Conservation (phyloP, 2,329 filamentous ascomycete genomes). For the Fusarium verticillioides region DNA sequence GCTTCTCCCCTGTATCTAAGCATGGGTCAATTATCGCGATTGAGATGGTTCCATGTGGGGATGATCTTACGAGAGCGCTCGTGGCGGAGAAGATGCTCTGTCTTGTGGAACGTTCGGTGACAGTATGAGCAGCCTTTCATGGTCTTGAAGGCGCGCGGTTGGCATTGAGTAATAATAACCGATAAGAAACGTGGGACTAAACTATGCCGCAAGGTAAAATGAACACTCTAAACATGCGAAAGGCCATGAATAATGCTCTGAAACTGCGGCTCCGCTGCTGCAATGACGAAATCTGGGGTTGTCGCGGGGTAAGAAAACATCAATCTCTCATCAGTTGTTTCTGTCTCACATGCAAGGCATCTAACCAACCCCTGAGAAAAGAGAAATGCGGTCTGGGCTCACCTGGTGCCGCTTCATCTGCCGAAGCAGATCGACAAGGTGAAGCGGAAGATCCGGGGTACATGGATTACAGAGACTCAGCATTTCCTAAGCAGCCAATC, state of each 20-base stretch:
- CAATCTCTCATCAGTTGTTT: neutral
- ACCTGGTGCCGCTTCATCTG: neutral
- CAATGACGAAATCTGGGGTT: neutral
- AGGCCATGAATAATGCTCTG: neutral
- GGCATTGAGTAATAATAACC: neutral
- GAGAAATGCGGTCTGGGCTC: neutral
- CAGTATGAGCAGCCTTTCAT: constrained; percentile 6
- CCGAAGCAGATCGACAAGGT: neutral
- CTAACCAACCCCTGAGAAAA: neutral
- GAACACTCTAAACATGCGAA: neutral
- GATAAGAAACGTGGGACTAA: neutral
- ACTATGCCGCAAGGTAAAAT: neutral
- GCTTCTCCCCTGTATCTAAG: constrained; percentile 32
- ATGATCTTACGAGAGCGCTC: neutral
- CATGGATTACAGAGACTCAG: neutral
- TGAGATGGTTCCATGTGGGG: neutral
- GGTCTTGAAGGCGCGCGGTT: neutral
- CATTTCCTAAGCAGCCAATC: neutral
- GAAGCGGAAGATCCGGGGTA: neutral
- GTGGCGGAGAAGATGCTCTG: constrained; percentile 3
- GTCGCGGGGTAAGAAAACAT: neutral
- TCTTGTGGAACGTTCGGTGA: neutral
- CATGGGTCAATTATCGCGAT: neutral
- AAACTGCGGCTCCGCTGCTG: neutral
- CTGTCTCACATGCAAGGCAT: neutral